Base-by-base conservation (phyloP, 331 rosid genomes). In the Malus hybrid region DNA sequence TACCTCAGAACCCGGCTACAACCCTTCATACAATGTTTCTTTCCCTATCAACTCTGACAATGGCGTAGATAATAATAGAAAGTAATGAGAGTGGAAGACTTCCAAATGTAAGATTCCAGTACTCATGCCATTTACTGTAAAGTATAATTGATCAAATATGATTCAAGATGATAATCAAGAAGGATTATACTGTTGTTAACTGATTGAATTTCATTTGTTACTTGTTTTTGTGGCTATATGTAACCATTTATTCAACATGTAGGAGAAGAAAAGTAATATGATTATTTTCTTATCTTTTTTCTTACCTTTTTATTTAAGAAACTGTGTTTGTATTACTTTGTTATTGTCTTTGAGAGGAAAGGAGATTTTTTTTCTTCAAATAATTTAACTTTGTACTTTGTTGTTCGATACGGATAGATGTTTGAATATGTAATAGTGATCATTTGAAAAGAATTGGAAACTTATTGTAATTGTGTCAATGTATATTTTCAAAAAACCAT, bases 21-120 rank as follows among this genome's bases (percentile, higher is more conserved):
- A 3, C 29, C 29, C 29, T 28, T 28, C 29, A 28, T 3, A 28
- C 29, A 28, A 28, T 28, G 29, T 28, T 28, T 28, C 29, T 28
- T 3, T 28, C 29, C 29, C 29, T 28, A 3, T 28, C 29, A 28
- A 28, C 29, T 28, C 29, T 0, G 3, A 28, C 29, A 28, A 28
- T 28, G 29, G 3, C 3, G 29, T 28, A 28, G 29, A 28, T 28
- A 28, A 28, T 28, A 28, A 28, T 28, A 28, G 97, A 91, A 82
- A 91, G 96, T 85, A 93, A 93, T 79, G 97, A 90, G 79, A 87
- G 89, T 81, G 90, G 98, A 80, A 88, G 98, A 82, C 89, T 91
- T 76, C 97, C 99, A 16, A 94, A 94, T 96, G 97, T 94, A 80
- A 80, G 14, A 42, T 42, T 42, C 13, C 48, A 42, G 48, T 42